Evolutionary conservation across 108 stramenopile genomes (phyloP), one percentile per base, ranked within the genome.

Genomic region (Cyclotella baltica): DNA sequence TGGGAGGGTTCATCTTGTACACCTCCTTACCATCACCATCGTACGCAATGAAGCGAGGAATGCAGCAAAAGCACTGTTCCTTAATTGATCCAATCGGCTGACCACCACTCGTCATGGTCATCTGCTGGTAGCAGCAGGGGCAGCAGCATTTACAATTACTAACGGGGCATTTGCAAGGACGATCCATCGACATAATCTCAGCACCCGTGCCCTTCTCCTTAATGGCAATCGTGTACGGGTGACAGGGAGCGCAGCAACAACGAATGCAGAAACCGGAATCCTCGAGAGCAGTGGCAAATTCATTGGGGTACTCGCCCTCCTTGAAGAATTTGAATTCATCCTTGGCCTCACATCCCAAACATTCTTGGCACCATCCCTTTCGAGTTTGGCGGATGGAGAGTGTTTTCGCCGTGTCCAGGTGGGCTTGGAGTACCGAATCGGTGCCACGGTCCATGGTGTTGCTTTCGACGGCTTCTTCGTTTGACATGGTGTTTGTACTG

Each of bases 91-190:
- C 91, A 51, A 92, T 66, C 6, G 73, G 61, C 33, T 87, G 66
- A 27, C 85, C 86, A 28, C 84, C 87, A 62, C 76, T 82, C 43
- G 71, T 79, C 35, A 89, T 63, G 56, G 76, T 73, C 50, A 84
- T 81, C 20, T 73, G 48, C 48, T 86, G 87, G 74, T 83, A 82
- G 77, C 91, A 92, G 33, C 88, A 92, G 80, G 86, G 88, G 75
- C 91, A 92, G 33, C 88, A 92, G 83, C 87, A 89, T 70, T 89
- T 92, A 76, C 84, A 85, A 29, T 71, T 61, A 29, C 79, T 69
- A 22, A 80, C 53, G 38, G 73, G 67, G 63, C 80, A 80, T 10
- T 63, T 59, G 73, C 64, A 89, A 11, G 91, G 88, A 30, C 88
- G 87, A 48, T 89, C 82, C 55, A 92, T 67, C 35, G 81, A 76